Base-by-base conservation (phyloP, 805 yeast genomes). In the Limtongia smithiae region DNA sequence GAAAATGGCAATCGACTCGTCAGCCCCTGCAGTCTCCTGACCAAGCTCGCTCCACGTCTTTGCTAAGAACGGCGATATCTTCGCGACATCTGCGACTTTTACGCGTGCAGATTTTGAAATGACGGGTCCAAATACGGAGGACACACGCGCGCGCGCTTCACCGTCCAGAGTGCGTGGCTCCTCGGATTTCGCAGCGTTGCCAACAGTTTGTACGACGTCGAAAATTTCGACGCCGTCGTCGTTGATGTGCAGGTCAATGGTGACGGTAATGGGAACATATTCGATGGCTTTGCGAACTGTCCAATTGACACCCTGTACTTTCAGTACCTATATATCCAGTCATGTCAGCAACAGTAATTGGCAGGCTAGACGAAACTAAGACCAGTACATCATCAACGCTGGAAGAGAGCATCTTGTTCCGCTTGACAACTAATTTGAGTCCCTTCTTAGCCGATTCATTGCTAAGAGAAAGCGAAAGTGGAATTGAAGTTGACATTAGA, bases 101-200 rank as follows among this genome's bases (percentile, higher is more conserved):
- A 31, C 34, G 12, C 48, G 48, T 4, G 25, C 17, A 12, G 43
- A 24, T 20, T 28, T 18, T 14, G 45, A 44, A n/a, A 44, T 17
- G 31, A 54, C 55, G 7, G 57, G 57, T 4, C 58, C 58, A 28
- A 50, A 54, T 41, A 54, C 58, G 5, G 55, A 11, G 20, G 52
- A 39, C 30, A 46, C 43, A 27, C 41, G 44, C 41, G 31, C 40
- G 15, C 53, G 51, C 17, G 11, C 39, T 14, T 4, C 40, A 43
- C 25, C 20, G 41, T 54, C 58, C n/a, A 54, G 38, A 17, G 27
- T 42, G n/a, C 57, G 56, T 2, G 24, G 27, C 39, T 53, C 57
- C 7, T 46, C 51, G n/a, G 55, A 50, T 17, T 30, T 46, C 27
- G 37, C 41, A n/a, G 47, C 50, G 32, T 44, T 55, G 25, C 56